Evolutionary conservation across 805 yeast genomes (phyloP), one percentile per base, ranked within the genome.

Genomic region (Candida fluviatilis): DNA sequence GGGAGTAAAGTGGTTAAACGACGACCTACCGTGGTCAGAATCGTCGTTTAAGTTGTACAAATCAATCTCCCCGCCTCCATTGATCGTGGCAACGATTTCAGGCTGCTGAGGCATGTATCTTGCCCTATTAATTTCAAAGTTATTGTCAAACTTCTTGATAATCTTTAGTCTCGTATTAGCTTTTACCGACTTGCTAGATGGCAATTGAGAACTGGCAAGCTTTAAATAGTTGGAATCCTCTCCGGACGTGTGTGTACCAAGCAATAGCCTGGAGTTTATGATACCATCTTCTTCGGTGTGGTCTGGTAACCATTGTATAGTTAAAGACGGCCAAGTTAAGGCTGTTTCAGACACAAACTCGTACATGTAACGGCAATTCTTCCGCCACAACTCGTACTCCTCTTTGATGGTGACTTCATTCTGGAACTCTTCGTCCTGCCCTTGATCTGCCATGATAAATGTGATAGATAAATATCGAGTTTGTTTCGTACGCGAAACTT

Each of bases 311-410:
- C 93, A 85, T 58, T 85, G 86, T 4, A 83, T 72, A 1, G 91
- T 81, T 35, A 85, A 65, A 2, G 90, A 80, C 2, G 95, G 95
- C 95, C 95, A 85, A 10, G 81, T 76, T 32, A 85, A 62, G 2
- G 84, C 86, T 0, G 91, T 82, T 52, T 85, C 93, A 35, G 84
- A 78, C 23, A 85, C 87, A 54, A 82, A 84, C 50, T 84, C 89
- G 48, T 85, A 85, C 93, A 85, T 84, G 49, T 72, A 78, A 10
- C 85, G 82, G 47, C 90, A 84, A 51, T 84, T 85, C 52, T 84
- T 78, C 42, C 86, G 72, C 95, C 95, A 85, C 45, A 84, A 58
- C 42, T 82, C 79, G 54, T 85, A 84, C 55, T 85, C 95, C 47
- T 76, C 81, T 43, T 76, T 64, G 37, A 77, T 72, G 11, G 76